Evolutionary conservation across 208 protist genomes (phyloP), one percentile per base, ranked within the genome.

Genomic region (Leishmania aethiopica): DNA sequence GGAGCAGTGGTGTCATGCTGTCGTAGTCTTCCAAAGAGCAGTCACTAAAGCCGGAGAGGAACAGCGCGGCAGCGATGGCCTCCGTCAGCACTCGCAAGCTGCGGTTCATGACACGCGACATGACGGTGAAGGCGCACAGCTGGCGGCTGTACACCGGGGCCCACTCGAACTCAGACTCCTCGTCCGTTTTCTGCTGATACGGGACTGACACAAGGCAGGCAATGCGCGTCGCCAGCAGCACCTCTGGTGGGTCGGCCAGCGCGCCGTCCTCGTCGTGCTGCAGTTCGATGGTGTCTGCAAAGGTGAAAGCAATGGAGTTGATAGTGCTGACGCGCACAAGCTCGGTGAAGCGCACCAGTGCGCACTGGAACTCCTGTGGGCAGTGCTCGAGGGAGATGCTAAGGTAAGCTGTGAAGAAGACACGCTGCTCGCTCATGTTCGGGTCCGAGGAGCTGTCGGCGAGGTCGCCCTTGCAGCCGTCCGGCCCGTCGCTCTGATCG

Each of bases 111-210:
- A 88, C 85, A 42, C 92, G 92, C 45, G 90, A 91, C 84, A 96
- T 94, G 45, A 94, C 88, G 45, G 90, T 92, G 88, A 96, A 98
- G 69, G 90, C 92, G 80, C 92, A 94, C 15, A 98, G 82, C 79
- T 96, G 91, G 37, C 92, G 89, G 84, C 93, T 96, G 93, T 96
- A 98, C 73, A 97, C 92, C 64, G 94, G 94, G 15, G 92, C 86
- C 91, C 92, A 96, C 49, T 93, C 86, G 57, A 96, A 94, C 49
- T 62, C 69, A 45, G 67, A 69, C 22, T 86, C 77, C 67, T 92
- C 86, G 40, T 71, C 71, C 47, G 55, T 32, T 53, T 83, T 75
- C n/a, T 86, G 77, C 47, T 88, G 81, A 75, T 95, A 97, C 37
- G 94, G 94, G 25, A 95, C 67, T 0, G 88, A 88, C 19, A 95